Conservation (phyloP, 345 rosid species). For the Brassica rapa region DNA sequence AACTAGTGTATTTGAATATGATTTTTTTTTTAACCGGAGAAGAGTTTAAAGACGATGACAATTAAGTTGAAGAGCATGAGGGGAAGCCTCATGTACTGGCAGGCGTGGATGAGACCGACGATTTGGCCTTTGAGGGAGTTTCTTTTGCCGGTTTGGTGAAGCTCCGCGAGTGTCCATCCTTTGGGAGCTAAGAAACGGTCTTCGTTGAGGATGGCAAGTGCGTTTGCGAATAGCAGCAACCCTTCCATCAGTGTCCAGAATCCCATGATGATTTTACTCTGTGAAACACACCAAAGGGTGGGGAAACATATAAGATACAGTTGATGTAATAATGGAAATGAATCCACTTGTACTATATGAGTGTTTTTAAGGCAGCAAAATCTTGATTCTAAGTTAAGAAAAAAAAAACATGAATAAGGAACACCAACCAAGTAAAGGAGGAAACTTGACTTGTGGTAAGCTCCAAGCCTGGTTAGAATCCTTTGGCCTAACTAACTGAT, state of each 20-base stretch:
- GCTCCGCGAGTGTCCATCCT: constrained; percentile 58
- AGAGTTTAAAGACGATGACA: constrained; percentile 34
- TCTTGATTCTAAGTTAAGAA: no score
- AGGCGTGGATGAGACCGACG: constrained; percentile 44
- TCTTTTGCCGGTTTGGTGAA: constrained; percentile 40
- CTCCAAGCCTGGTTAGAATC: constrained; percentile 11
- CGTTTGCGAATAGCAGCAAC: constrained; percentile 52
- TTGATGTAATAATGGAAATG: no score
- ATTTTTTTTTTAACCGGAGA: constrained; percentile 32
- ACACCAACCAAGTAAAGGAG: no score
- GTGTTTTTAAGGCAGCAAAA: no score
- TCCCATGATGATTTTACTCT: constrained; percentile 42
- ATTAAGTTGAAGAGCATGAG: constrained; percentile 43
- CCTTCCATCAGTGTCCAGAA: constrained; percentile 58
- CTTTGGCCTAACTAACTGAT: not conserved
- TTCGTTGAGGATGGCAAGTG: constrained; percentile 58
- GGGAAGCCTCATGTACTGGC: constrained; percentile 44
- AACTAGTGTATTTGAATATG: not conserved
- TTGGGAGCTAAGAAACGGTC: constrained; percentile 59
- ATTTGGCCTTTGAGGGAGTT: constrained; percentile 47
- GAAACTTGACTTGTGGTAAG: no score
- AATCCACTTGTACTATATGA: no score
- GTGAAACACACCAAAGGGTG: not conserved
- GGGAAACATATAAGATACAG: no score
- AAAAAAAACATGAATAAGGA: no score